These are phyloP conservation scores for Endothia cerciana DNA, from an alignment of 2,329 filamentous ascomycete species.

Conservation along the genomic window DNA sequence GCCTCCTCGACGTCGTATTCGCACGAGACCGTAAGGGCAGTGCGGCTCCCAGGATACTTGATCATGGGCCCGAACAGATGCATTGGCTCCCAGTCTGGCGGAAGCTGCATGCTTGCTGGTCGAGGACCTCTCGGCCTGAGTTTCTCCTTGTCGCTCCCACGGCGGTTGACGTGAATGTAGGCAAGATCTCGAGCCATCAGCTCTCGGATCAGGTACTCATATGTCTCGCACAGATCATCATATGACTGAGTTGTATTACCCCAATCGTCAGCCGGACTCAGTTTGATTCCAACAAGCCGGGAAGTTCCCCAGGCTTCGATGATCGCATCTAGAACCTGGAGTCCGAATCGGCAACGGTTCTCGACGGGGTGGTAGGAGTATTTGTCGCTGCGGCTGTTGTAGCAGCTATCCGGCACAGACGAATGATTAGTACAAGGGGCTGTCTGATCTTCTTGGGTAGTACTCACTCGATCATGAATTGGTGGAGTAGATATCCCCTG, in stretches of 20 bases:
- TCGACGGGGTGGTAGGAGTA: conserved; percentile 53
- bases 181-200: conserved; percentile 51
- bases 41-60: conserved; percentile 10
- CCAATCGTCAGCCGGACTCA: conserved; percentile 53
- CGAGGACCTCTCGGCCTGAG: not conserved
- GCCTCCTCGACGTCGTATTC: conserved; percentile 27
- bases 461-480: conserved; percentile 23
- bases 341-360: conserved; percentile 51
- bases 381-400: conserved; percentile 53
- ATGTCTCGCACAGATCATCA: conserved; percentile 34
- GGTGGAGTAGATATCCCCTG: conserved; percentile 23
- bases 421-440: not conserved
- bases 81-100: conserved; percentile 16
- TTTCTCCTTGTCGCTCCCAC: conserved; percentile 8
- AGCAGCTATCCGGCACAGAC: conserved; percentile 32
- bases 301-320: not conserved
- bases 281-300: conserved; percentile 48
- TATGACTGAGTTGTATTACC: conserved; percentile 46
- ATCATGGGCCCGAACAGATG: conserved; percentile 19
- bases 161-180: conserved; percentile 48
- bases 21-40: conserved; percentile 16
- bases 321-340: conserved; percentile 49
- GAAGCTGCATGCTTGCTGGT: conserved; percentile 3
- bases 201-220: conserved; percentile 50
- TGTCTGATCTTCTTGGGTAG: not conserved